Percentiles rank a stretch among this genome's conserved stretches.
These are phyloP conservation scores for Saccharomycopsis lassenensis DNA, from an alignment of 805 yeast genomes.

Conservation along the genomic window DNA sequence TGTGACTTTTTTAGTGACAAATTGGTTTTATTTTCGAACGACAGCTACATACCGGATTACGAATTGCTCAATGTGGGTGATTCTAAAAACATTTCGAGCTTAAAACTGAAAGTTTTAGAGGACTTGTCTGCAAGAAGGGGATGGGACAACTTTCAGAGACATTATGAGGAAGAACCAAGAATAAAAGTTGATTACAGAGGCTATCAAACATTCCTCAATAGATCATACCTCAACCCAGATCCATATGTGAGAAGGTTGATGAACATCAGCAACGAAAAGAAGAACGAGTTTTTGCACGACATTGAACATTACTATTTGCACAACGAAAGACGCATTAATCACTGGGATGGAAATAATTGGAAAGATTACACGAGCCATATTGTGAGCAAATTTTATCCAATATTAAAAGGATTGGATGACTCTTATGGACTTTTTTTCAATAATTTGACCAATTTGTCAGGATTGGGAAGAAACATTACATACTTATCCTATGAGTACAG, in stretches of 20 bases:
- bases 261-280: conserved; percentile 26
- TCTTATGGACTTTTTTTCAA: conserved; percentile 23
- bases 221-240: conserved; percentile 38
- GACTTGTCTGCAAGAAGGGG: conserved; percentile 3
- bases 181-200: conserved; percentile 41
- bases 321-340: conserved; percentile 25
- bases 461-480: conserved; percentile 28
- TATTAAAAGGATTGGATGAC: conserved; percentile 31
- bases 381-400: conserved; percentile 43
- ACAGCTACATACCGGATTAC: conserved; percentile 29
- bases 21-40: conserved; percentile 35
- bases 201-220: conserved; percentile 41
- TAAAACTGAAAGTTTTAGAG: conserved; percentile 20
- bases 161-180: conserved; percentile 38
- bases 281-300: conserved; percentile 27
- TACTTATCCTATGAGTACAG: conserved; percentile 33
- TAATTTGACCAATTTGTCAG: conserved; percentile 15
- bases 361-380: conserved; percentile 37
- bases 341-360: conserved; percentile 42
- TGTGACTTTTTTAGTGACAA: conserved; percentile 45
- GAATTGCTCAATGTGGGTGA: conserved; percentile 22
- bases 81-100: background rate
- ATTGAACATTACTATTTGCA: conserved; percentile 24
- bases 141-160: conserved; percentile 22
- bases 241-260: conserved; percentile 32